Percentiles rank a stretch among this genome's conserved stretches.
Conservation (phyloP, 2,329 filamentous ascomycete species). For the Cercospora sesami region DNA sequence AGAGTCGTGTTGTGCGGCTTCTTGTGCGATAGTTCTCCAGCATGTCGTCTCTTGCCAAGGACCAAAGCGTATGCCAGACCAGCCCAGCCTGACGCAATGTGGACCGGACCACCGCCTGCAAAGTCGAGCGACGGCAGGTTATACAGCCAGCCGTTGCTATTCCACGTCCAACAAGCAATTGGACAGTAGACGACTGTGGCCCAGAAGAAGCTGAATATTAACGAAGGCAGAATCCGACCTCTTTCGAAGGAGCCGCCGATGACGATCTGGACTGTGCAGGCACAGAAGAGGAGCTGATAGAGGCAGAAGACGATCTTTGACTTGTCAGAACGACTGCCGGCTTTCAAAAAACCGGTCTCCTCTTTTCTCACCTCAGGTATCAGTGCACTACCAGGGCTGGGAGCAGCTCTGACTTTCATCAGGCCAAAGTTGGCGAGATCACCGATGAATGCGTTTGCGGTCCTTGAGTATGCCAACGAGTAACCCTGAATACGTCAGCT, state of each 20-base stretch:
- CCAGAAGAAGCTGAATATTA: constrained; percentile 65
- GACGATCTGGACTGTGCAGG: constrained; percentile 63
- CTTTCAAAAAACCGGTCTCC: not conserved
- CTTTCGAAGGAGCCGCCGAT: constrained; percentile 64
- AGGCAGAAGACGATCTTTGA: constrained; percentile 61
- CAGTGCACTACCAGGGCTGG: constrained; percentile 57
- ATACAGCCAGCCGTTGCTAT: constrained; percentile 64
- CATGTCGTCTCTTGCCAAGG: constrained; percentile 58
- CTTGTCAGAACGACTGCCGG: not conserved
- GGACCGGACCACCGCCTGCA: constrained; percentile 63
- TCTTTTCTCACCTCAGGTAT: constrained; percentile 54
- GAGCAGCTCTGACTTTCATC: constrained; percentile 61
- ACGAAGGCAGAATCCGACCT: constrained; percentile 63
- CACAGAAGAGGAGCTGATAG: constrained; percentile 65
- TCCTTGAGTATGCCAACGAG: constrained; percentile 61
- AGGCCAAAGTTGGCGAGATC: constrained; percentile 62
- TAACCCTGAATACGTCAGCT: constrained; percentile 49
- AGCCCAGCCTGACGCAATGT: constrained; percentile 63
- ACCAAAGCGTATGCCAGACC: constrained; percentile 65
- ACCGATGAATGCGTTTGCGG: constrained; percentile 63
- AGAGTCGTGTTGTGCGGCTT: constrained; percentile 65
- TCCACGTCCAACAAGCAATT: constrained; percentile 68
- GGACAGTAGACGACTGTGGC: constrained; percentile 65
- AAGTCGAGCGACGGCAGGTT: constrained; percentile 62
- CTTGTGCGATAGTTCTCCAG: constrained; percentile 51